Conservation (phyloP, 2,329 filamentous ascomycete genomes). For the Conoideocrella luteorostrata region DNA sequence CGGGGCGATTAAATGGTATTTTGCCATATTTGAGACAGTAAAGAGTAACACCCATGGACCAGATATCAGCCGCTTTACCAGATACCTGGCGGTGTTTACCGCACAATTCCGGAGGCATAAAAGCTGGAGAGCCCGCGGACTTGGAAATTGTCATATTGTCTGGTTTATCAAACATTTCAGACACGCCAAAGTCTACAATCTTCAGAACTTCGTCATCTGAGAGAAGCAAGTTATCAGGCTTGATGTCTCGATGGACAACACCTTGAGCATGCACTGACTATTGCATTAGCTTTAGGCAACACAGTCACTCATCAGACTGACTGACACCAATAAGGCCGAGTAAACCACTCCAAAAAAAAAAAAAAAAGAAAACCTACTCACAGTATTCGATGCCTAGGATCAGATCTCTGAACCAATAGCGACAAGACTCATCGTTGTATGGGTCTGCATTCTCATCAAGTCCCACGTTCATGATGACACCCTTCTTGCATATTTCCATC, state of each 20-base stretch:
- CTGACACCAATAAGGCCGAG: no score
- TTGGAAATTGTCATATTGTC: slow-evolving; percentile 87
- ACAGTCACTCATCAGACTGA: no score
- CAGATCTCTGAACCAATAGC: slow-evolving; percentile 90
- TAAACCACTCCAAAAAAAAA: no score
- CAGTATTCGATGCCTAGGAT: slow-evolving; percentile 91
- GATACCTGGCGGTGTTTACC: slow-evolving; percentile 81
- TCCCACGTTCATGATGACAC: slow-evolving; percentile 92
- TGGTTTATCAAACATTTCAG: slow-evolving; percentile 90
- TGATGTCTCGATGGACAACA: slow-evolving; percentile 94
- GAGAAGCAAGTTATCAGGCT: slow-evolving; percentile 90
- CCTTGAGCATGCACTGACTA: slow-evolving; percentile 78
- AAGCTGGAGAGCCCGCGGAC: slow-evolving; percentile 89
- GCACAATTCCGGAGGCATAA: slow-evolving; percentile 89
- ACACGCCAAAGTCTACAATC: slow-evolving; percentile 97
- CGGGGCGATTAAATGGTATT: slow-evolving; percentile 76
- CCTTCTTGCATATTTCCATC: slow-evolving; percentile 97
- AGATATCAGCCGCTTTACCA: slow-evolving; percentile 87
- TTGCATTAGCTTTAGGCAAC: slow-evolving; percentile 9
- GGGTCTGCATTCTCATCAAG: slow-evolving; percentile 77
- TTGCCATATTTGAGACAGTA: slow-evolving; percentile 86
- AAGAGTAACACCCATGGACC: slow-evolving; percentile 95
- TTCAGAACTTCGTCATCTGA: slow-evolving; percentile 92
- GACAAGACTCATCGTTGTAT: slow-evolving; percentile 74
- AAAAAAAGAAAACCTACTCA: slow-evolving; percentile 36